Percentiles rank a stretch among this genome's conserved stretches.
These are phyloP conservation scores for Daldinia concentrica DNA, from an alignment of 495 filamentous ascomycete species.

Conservation along the genomic window DNA sequence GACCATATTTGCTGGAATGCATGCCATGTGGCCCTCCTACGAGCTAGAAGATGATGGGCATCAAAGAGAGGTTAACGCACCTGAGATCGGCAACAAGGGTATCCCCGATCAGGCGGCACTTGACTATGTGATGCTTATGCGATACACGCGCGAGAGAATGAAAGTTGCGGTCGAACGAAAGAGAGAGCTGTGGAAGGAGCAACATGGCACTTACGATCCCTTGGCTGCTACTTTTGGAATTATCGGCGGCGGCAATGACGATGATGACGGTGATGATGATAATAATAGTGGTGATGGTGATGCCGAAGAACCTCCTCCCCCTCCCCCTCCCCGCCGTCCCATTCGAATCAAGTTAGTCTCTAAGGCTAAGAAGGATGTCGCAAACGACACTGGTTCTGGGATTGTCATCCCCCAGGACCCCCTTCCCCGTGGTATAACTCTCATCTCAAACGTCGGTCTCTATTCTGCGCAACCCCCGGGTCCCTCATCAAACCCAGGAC, in stretches of 20 bases:
- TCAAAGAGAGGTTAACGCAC: background rate
- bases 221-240: background rate
- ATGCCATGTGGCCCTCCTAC: background rate
- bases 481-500: background rate
- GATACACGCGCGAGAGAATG: background rate
- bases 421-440: background rate
- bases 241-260: background rate
- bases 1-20: background rate
- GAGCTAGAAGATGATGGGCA: background rate
- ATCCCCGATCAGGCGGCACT: constrained; percentile 5
- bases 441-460: background rate
- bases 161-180: background rate
- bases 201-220: background rate
- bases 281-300: background rate
- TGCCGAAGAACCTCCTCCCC: background rate
- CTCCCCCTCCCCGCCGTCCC: background rate
- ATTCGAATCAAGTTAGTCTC: background rate
- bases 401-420: background rate
- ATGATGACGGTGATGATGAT: background rate
- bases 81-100: constrained; percentile 8
- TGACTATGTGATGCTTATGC: background rate
- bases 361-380: background rate
- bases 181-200: background rate
- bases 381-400: background rate
- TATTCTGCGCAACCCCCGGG: background rate